Base-by-base conservation (phyloP, 306 rosid genomes). In the Urtica urens region DNA sequence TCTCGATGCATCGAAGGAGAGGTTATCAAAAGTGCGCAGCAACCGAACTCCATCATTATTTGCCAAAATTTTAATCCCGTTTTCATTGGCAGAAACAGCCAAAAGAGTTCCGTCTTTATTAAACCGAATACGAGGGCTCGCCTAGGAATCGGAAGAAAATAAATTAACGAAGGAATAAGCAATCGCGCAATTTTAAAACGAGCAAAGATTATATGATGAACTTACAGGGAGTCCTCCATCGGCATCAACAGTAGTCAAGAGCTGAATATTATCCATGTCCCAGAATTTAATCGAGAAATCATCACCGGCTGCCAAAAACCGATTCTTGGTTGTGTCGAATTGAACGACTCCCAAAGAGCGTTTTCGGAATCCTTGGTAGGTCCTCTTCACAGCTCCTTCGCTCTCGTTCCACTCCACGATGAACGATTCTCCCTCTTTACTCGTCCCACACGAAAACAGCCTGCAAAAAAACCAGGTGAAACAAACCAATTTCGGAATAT, bases 401-500 rank as follows among this genome's bases (percentile, higher is more conserved):
- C 86, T 79, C 68, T 85, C 95, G 67, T 90, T 90, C 95, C 95
- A 90, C 68, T 90, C 95, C 67, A 81, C 99, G 68, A 90, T 81
- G 51, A 74, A 76, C n/a, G 99, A 90, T 26, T 81, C 92, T 30
- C 99, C 99, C 0, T 81, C 99, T 69, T 81, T 81, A 69, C 85
- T 81, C 28, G 99, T 90, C 47, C 99, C 99, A 28, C 99, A 90
- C 41, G 99, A 90, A 68, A 90, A 90, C 42, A 90, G 95, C 78
- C 99, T 85, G 56, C 39, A 63, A 35, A 10, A 35, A 9, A 35
- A 35, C 15, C 15, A 10, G 23, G 42, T 38, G 22, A 16, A 53
- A 46, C 40, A 10, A 11, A 21, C 8, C 40, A 15, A 13, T 3
- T 53, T 43, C 28, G 50, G 22, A 37, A 14, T 35, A 55, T 14